These are phyloP conservation scores for Tolypocladium tropicale DNA, from an alignment of 2,329 filamentous ascomycete species.

Conservation along the genomic window DNA sequence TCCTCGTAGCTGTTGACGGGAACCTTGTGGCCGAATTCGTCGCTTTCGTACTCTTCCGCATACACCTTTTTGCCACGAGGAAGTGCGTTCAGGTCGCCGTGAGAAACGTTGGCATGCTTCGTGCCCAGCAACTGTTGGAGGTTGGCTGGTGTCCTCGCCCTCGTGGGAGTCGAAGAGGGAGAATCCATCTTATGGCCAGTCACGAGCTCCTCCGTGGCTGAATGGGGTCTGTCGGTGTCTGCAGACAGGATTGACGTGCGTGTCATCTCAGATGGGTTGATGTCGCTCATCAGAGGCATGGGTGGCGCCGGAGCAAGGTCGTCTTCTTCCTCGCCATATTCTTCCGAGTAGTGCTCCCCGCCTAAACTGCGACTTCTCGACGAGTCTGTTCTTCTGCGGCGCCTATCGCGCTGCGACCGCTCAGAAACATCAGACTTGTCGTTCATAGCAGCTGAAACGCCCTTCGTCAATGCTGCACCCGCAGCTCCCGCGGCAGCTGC, in stretches of 20 bases:
- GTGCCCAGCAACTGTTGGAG: slow-evolving; percentile 55
- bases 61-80: slow-evolving; percentile 36
- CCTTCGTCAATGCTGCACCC: slow-evolving; percentile 23
- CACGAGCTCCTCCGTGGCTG: slow-evolving; percentile 51
- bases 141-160: slow-evolving; percentile 42
- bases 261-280: slow-evolving; percentile 79
- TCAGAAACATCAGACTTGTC: slow-evolving; percentile 36
- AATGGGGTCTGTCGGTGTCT: slow-evolving; percentile 62
- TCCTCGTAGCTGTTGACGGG: slow-evolving; percentile 34
- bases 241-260: slow-evolving; percentile 79
- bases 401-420: slow-evolving; percentile 38
- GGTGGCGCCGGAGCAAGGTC: slow-evolving; percentile 49
- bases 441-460: slow-evolving; percentile 22
- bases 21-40: slow-evolving; percentile 32
- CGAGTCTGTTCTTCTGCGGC: slow-evolving; percentile 41
- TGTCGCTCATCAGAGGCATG: slow-evolving; percentile 81
- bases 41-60: slow-evolving; percentile 37
- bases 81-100: slow-evolving; percentile 46
- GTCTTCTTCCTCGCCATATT: slow-evolving; percentile 45
- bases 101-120: slow-evolving; percentile 54
- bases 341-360: slow-evolving; percentile 35
- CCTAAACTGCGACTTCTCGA: slow-evolving; percentile 32
- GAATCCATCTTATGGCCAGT: slow-evolving; percentile 53
- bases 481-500: slow-evolving; percentile 35
- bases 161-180: slow-evolving; percentile 51